Evolutionary conservation across 345 rosid genomes (phyloP), one percentile per base, ranked within the genome.

Genomic region (Brassica cretica): DNA sequence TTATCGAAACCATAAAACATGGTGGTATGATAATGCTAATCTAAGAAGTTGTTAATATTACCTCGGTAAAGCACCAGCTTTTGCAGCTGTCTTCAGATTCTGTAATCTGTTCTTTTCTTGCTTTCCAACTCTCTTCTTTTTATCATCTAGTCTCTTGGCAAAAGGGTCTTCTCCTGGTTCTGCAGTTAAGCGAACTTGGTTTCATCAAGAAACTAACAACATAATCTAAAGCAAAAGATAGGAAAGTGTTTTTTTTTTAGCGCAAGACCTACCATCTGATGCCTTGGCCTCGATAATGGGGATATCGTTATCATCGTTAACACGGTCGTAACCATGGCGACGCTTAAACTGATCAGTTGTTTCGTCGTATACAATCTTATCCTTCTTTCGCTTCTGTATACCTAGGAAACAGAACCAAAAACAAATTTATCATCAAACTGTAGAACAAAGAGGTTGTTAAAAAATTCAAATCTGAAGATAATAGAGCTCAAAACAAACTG

Each of bases 11-110:
- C 4, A 69, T 55, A 66, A 64, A 69, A 63, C 37, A 27, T 3
- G 59, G 46, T 68, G 11, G 70, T 62, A 14, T 39, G 72, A 32
- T 21, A 21, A 21, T 61, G 16, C 44, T n/a, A 53, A 53, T 72
- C 19, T 64, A 64, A 63, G 14, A 68, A 68, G 59, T 5, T 75
- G 63, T 56, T 33, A 14, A 68, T 46, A 66, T 78, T 78, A 90
- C 99, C 98, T 95, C n/a, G 97, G 99, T 80, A 92, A 85, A 81
- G 88, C 88, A 82, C 93, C 94, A 79, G 74, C 85, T 87, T 93
- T 93, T 53, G 85, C 85, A 49, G 93, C 98, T 63, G 82, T 84
- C 78, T 86, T 93, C 86, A 92, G 84, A 77, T 94, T 94, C 74
- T 89, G 88, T 69, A 91, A 55, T 51, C 83, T 81, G 60, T 89